phyloP scores from a whole-genome alignment of 176 grass and related monocot genomes.

The Musa beccarii region DNA sequence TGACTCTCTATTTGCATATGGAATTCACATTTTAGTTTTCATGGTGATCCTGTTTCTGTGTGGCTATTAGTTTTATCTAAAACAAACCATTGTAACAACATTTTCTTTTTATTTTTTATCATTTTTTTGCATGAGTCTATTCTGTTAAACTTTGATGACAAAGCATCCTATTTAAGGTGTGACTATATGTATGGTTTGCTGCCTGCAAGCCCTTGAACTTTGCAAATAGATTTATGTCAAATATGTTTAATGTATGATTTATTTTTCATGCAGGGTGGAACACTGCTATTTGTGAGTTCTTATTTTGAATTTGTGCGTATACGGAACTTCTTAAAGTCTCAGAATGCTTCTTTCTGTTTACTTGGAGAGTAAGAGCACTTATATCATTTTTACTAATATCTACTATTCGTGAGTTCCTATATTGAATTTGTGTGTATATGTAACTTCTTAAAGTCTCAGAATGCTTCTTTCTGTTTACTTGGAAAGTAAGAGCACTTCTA shows the following conservation, averaged over 20 bases:
- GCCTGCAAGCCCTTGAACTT: too few relatives aligned
- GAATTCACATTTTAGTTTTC: too few relatives aligned
- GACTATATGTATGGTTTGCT: too few relatives aligned
- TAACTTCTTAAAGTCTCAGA: slow-evolving; percentile 71
- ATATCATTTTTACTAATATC: neutral
- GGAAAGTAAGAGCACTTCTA: slow-evolving; percentile 59
- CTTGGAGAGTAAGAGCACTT: slow-evolving; percentile 74
- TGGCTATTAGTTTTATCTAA: too few relatives aligned
- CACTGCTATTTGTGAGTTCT: slow-evolving; percentile 75
- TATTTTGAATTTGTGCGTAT: slow-evolving; percentile 86
- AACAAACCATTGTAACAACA: too few relatives aligned
- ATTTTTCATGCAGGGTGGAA: slow-evolving; percentile 53
- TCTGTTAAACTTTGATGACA: too few relatives aligned
- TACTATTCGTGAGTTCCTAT: slow-evolving; percentile 52
- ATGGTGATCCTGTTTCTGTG: too few relatives aligned
- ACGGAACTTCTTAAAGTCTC: slow-evolving; percentile 64
- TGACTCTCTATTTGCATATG: too few relatives aligned
- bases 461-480: slow-evolving; percentile 79
- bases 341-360: slow-evolving; percentile 81
- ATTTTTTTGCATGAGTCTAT: too few relatives aligned
- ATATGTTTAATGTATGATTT: neutral
- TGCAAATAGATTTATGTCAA: too few relatives aligned
- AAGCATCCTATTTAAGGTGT: too few relatives aligned
- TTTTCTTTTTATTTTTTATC: too few relatives aligned
- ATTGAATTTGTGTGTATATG: slow-evolving; percentile 74